Conservation (phyloP, 768 basidiomycete species). For the Podaxis pistillaris region DNA sequence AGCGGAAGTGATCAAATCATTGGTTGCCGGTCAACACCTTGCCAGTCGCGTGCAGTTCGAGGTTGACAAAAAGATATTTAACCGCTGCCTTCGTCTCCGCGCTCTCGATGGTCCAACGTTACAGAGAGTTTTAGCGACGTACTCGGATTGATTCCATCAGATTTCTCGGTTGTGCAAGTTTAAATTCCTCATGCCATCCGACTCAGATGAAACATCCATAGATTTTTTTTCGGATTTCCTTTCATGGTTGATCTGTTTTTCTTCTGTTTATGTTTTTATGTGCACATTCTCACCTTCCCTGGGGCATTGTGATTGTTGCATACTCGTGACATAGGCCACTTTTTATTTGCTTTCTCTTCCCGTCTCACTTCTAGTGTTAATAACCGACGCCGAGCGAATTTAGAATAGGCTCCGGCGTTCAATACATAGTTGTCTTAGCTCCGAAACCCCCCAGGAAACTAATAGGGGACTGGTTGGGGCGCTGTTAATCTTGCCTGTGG, state of each 20-base stretch:
- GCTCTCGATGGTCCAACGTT: constrained; percentile 59
- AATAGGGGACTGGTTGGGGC: not conserved
- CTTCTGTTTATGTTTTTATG: not conserved
- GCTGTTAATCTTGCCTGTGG: no score
- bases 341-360: not conserved
- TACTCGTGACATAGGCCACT: not conserved
- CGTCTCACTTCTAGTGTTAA: not conserved
- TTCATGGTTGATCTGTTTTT: not conserved
- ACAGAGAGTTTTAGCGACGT: constrained; percentile 33
- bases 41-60: constrained; percentile 70
- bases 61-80: constrained; percentile 74
- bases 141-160: constrained; percentile 17
- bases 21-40: constrained; percentile 82
- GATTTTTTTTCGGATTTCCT: constrained; percentile 2
- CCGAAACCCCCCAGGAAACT: not conserved
- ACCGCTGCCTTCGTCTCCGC: constrained; percentile 68
- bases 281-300: not conserved
- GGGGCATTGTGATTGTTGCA: constrained; percentile 7
- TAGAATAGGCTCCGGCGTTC: not conserved
- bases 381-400: not conserved
- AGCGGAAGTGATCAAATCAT: constrained; percentile 74
- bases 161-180: not conserved
- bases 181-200: not conserved
- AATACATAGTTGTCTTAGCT: not conserved
- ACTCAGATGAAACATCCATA: not conserved